phyloP scores from a whole-genome alignment of 208 protist genomes.

The Naegleria gruberi region DNA sequence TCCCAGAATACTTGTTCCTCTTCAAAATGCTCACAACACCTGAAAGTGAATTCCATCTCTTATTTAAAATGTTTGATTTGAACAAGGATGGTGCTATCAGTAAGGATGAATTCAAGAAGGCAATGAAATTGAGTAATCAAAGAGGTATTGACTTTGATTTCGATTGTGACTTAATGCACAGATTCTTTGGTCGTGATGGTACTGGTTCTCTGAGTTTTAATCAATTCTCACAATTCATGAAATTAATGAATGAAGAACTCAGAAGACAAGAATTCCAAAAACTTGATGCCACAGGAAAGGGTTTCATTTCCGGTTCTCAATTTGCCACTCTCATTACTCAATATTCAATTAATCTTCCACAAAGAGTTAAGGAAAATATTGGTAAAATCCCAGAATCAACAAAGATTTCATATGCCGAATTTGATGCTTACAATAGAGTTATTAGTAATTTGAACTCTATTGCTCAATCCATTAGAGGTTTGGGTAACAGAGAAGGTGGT shows the following conservation, averaged over 20 bases:
- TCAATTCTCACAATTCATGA: slow-evolving; percentile 29
- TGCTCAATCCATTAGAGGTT: not conserved
- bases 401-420: slow-evolving; percentile 25
- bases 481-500: not conserved
- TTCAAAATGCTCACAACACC: slow-evolving; percentile 26
- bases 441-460: slow-evolving; percentile 9
- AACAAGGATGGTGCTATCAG: slow-evolving; percentile 8
- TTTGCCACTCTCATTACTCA: slow-evolving; percentile 15
- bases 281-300: not conserved
- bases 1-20: slow-evolving; percentile 23
- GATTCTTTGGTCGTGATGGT: slow-evolving; percentile 26
- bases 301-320: not conserved
- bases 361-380: slow-evolving; percentile 4
- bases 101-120: slow-evolving; percentile 22
- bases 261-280: slow-evolving; percentile 23
- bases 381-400: not conserved
- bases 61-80: slow-evolving; percentile 31
- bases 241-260: slow-evolving; percentile 6
- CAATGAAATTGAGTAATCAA: not conserved
- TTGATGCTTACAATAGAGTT: slow-evolving; percentile 17
- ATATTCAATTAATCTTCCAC: not conserved
- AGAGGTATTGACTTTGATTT: slow-evolving; percentile 7
- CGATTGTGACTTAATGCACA: slow-evolving; percentile 9
- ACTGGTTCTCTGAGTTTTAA: not conserved
- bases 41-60: slow-evolving; percentile 18